Base-by-base conservation (phyloP, 2,329 filamentous ascomycete genomes). In the Fusarium tjaetaba region DNA sequence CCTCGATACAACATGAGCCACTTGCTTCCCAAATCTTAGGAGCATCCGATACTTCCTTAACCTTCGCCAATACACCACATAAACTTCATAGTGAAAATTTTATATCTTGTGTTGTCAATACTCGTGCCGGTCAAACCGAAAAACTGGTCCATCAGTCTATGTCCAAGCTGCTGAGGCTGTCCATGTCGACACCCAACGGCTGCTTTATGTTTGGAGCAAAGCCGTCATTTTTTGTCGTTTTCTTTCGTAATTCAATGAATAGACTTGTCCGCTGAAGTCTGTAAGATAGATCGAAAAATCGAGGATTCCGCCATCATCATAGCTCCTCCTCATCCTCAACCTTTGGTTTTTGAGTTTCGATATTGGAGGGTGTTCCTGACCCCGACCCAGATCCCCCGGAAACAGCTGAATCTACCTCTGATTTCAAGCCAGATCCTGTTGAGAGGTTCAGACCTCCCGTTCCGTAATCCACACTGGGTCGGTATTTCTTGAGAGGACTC, bases 401-500 rank as follows among this genome's bases (percentile, higher is more conserved):
- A 32, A 81, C 70, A 28, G 75, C 76, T 10, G 81, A 74, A 34
- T 79, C 80, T 41, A 83, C 62, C 39, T 82, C 81, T 28, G 81
- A 79, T 43, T 79, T 84, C 49, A 84, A 74, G 46, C 77, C 77
- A n/a, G 78, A 74, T 48, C 78, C 77, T 26, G 78, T 64, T 28
- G 78, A 71, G 51, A 75, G 75, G 56, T 76, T 81, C 39, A 80
- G 72, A 24, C 60, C 70, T 39, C 61, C 61, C 43, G 72, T 74
- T 18, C 73, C 70, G 22, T 79, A 77, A 55, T 83, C 82, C 42
- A 82, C 73, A 76, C 91, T 93, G 4, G 91, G 88, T 41, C 93
- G 87, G 65, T 93, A 91, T 79, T 92, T 94, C 86, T 95, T 95
- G 76, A 94, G 87, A 3, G 93, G 93, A 73, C 92, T 94, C 55